These are phyloP conservation scores for Leishmania tarentolae DNA, from an alignment of 208 protist genomes.

Conservation along the genomic window DNA sequence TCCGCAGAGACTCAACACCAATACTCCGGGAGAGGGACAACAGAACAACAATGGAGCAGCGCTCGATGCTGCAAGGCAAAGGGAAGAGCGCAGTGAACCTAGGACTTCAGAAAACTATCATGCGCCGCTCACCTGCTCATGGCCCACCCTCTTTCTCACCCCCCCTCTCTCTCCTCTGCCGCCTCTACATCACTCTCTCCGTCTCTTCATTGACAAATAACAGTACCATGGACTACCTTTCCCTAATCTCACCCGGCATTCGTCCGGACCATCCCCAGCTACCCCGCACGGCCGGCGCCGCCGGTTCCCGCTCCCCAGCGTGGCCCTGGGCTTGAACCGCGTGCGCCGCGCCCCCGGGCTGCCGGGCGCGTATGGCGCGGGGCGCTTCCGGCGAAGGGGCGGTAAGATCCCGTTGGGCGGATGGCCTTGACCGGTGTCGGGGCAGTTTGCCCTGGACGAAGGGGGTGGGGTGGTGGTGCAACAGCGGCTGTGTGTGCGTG, in stretches of 20 bases:
- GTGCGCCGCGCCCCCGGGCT: background rate
- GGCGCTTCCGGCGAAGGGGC: background rate
- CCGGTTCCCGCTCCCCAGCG: slow-evolving; percentile 38
- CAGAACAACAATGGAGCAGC: background rate
- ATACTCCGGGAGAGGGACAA: background rate
- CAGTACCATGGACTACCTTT: background rate
- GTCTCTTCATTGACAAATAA: background rate
- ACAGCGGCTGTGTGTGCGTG: background rate
- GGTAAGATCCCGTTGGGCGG: background rate
- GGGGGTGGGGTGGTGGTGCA: background rate
- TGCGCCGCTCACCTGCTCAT: background rate
- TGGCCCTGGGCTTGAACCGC: background rate
- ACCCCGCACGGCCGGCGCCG: background rate
- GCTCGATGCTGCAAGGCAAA: background rate
- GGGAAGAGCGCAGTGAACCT: too few relatives aligned
- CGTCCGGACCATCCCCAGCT: background rate
- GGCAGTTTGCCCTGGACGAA: background rate
- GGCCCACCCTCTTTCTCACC: background rate
- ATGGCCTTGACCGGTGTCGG: background rate
- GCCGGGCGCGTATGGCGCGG: background rate
- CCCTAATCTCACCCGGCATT: background rate
- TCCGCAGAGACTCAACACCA: background rate
- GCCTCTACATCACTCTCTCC: background rate
- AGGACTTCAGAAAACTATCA: too few relatives aligned
- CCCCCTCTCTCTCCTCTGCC: background rate